Percentiles rank a stretch among this genome's conserved stretches.
phyloP scores from a whole-genome alignment of 768 basidiomycete species.

The Rhodosporidiobolus sp. region DNA sequence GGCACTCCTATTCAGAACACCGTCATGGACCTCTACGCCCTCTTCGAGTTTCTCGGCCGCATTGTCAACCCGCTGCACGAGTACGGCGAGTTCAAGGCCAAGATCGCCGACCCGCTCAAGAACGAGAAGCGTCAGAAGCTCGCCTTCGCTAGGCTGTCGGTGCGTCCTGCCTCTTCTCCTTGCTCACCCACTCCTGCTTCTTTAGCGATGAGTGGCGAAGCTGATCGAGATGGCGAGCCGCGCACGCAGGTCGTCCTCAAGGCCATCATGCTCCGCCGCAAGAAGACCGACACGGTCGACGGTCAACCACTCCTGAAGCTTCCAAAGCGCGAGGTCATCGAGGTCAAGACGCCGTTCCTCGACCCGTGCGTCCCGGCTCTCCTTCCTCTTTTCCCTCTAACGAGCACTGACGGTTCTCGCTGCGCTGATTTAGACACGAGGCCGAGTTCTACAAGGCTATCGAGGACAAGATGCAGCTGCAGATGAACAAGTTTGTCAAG shows the following conservation, averaged over 20 bases:
- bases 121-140: conserved; percentile 59
- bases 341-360: conserved; percentile 76
- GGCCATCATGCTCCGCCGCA: conserved; percentile 83
- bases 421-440: no score
- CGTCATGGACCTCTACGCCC: conserved; percentile 81
- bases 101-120: conserved; percentile 78
- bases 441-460: conserved; percentile 68
- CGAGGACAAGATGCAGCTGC: conserved; percentile 56
- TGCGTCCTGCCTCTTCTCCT: conserved; percentile 53
- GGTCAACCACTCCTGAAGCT: conserved; percentile 80
- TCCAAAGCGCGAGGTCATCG: conserved; percentile 66
- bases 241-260: conserved; percentile 67
- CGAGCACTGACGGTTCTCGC: background rate
- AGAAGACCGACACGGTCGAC: conserved; percentile 63
- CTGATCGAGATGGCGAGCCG: background rate
- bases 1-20: conserved; percentile 62
- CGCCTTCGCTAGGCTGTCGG: conserved; percentile 10
- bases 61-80: conserved; percentile 69
- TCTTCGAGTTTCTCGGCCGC: conserved; percentile 76
- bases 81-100: conserved; percentile 71
- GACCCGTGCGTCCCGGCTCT: conserved; percentile 37
- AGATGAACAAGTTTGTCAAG: conserved; percentile 65
- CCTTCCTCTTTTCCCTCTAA: background rate
- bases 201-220: no score
- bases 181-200: conserved; percentile 56